phyloP scores from a whole-genome alignment of 2,329 filamentous ascomycete species.

The Calonectria pauciramosa region DNA sequence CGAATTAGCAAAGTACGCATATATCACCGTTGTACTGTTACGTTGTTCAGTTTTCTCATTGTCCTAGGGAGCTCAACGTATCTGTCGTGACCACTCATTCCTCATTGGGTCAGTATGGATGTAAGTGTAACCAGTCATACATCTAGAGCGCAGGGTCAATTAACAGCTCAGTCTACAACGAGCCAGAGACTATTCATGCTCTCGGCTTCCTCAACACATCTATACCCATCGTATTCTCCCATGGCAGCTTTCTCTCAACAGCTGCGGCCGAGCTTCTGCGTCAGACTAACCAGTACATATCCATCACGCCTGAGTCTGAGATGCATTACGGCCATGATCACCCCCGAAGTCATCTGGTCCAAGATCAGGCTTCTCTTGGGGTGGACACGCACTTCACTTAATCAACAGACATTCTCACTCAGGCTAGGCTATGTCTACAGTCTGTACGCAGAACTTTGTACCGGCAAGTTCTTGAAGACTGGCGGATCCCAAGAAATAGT shows the following conservation, averaged over 20 bases:
- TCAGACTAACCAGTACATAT: constrained; percentile 64
- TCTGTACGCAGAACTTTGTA: constrained; percentile 55
- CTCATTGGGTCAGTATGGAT: constrained; percentile 54
- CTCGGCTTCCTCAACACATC: constrained; percentile 57
- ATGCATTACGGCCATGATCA: constrained; percentile 70
- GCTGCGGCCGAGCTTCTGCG: constrained; percentile 58
- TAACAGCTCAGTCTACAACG: constrained; percentile 47
- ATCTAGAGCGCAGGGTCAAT: not conserved
- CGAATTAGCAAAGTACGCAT: constrained; percentile 38
- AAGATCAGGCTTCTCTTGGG: constrained; percentile 66
- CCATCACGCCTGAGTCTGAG: constrained; percentile 71
- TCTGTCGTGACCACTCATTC: constrained; percentile 61
- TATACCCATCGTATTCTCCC: constrained; percentile 66
- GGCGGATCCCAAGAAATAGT: constrained; percentile 58
- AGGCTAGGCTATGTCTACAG: constrained; percentile 69
- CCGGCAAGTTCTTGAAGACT: constrained; percentile 53
- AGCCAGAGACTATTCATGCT: constrained; percentile 53
- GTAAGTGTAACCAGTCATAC: not conserved
- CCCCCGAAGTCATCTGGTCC: constrained; percentile 56
- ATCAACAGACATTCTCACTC: constrained; percentile 63
- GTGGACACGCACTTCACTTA: constrained; percentile 69
- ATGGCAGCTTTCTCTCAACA: constrained; percentile 60
- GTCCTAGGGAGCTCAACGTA: constrained; percentile 51
- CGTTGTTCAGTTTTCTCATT: not conserved
- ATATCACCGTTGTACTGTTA: no score